A percentile compares a stretch with the other conserved stretches of the same genome.
Evolutionary conservation across 345 rosid species (phyloP).

Genomic region (Aurinia saxatilis): DNA sequence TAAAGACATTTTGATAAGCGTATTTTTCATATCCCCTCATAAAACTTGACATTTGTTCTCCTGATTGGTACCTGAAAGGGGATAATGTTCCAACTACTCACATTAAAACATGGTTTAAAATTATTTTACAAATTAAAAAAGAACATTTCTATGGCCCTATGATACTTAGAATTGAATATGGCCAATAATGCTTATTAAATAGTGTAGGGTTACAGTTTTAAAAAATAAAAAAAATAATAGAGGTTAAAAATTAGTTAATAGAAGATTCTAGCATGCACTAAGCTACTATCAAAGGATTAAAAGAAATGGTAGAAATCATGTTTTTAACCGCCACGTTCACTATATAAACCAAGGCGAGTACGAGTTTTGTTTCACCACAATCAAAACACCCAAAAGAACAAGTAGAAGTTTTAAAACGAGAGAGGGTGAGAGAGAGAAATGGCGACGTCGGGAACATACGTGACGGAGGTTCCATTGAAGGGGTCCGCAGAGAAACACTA

Average conservation of each 20-base stretch:
- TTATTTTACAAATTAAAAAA: not conserved
- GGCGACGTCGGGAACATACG: slow-evolving; percentile 30
- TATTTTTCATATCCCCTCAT: too few relatives aligned
- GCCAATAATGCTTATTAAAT: not conserved
- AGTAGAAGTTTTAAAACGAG: not conserved
- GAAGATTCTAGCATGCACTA: not conserved
- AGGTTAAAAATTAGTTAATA: not conserved
- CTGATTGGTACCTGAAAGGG: not conserved
- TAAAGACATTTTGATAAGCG: too few relatives aligned
- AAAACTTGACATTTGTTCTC: not conserved
- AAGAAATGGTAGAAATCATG: not conserved
- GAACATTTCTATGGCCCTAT: not conserved
- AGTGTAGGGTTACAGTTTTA: not conserved
- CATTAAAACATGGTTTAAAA: not conserved
- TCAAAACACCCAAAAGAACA: not conserved
- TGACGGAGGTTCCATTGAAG: slow-evolving; percentile 22
- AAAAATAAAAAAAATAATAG: too few relatives aligned
- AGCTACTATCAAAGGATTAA: not conserved
- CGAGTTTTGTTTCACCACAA: not conserved
- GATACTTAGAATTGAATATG: too few relatives aligned
- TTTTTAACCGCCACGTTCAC: not conserved
- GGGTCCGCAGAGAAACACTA: slow-evolving; percentile 23
- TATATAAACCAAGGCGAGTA: slow-evolving; percentile 5
- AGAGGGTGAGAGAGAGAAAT: not conserved
- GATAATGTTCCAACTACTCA: not conserved